These are phyloP conservation scores for Calonectria pseudoturangicola DNA, from an alignment of 2,329 filamentous ascomycete species.

Conservation along the genomic window DNA sequence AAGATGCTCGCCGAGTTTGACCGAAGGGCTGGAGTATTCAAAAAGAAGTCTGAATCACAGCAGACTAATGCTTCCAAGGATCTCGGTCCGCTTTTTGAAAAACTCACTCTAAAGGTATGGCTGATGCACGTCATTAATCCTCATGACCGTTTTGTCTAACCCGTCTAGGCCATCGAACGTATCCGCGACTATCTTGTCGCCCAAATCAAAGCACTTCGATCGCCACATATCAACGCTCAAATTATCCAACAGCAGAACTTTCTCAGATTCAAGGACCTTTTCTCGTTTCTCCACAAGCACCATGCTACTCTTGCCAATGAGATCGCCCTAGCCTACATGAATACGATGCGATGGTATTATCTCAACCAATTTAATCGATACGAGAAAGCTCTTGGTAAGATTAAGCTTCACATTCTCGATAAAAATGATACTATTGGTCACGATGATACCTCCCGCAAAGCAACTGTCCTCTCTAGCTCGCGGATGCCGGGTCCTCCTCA, in stretches of 20 bases:
- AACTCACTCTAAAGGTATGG: constrained; percentile 85
- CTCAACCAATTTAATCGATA: constrained; percentile 93
- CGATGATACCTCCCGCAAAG: constrained; percentile 82
- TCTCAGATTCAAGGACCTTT: constrained; percentile 91
- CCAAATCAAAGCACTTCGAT: constrained; percentile 94
- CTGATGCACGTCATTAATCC: neutral
- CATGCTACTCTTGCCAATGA: constrained; percentile 90
- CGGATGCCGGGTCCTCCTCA: constrained; percentile 76
- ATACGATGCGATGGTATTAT: constrained; percentile 99
- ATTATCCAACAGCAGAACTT: constrained; percentile 97
- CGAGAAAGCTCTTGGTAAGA: constrained; percentile 86
- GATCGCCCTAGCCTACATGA: constrained; percentile 94
- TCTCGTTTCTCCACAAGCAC: constrained; percentile 87
- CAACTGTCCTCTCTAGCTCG: constrained; percentile 72
- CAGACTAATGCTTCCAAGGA: constrained; percentile 87
- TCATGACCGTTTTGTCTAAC: constrained; percentile 30
- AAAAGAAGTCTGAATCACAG: constrained; percentile 77
- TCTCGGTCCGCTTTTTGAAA: constrained; percentile 87
- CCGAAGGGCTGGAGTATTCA: constrained; percentile 82
- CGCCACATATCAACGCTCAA: constrained; percentile 97
- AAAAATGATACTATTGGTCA: constrained; percentile 88
- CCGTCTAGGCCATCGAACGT: constrained; percentile 84
- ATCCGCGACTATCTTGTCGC: constrained; percentile 96
- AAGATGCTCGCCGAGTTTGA: constrained; percentile 90
- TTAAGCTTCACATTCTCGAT: constrained; percentile 89